Evolutionary conservation across 257 asterid genomes (phyloP).

Genomic region (Plantago major): DNA sequence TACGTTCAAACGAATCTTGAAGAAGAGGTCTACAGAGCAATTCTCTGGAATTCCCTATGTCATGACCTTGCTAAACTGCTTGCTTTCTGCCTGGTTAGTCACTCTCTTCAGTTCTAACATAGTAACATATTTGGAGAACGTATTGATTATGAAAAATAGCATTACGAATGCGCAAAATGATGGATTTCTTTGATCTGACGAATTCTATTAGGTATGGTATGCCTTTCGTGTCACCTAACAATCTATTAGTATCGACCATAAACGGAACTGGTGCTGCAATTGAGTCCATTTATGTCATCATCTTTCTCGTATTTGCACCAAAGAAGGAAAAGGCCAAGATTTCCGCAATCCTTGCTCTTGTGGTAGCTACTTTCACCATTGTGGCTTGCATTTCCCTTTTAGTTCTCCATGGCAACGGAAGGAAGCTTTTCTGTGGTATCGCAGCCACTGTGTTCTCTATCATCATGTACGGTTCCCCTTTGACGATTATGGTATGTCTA

Average conservation of each 20-base stretch:
- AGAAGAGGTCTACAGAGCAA: slow-evolving; percentile 55
- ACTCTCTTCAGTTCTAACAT: too few species aligned
- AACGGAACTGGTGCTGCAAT: slow-evolving; percentile 72
- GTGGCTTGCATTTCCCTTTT: slow-evolving; percentile 53
- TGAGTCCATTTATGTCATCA: slow-evolving; percentile 48
- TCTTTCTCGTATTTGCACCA: slow-evolving; percentile 52
- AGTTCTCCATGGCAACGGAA: slow-evolving; percentile 52
- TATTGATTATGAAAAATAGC: too few species aligned
- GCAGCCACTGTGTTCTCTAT: slow-evolving; percentile 79
- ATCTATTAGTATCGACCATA: slow-evolving; percentile 61
- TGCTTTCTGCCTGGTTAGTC: slow-evolving; percentile 70
- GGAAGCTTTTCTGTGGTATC: slow-evolving; percentile 66
- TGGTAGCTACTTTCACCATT: slow-evolving; percentile 38
- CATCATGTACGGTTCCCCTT: slow-evolving; percentile 80
- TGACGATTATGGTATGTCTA: slow-evolving; percentile 67
- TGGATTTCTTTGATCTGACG: slow-evolving; percentile 8
- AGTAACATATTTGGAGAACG: too few species aligned
- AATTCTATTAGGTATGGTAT: slow-evolving; percentile 65
- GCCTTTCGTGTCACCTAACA: slow-evolving; percentile 88
- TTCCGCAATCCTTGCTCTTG: slow-evolving; percentile 36
- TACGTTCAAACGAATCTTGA: slow-evolving; percentile 67
- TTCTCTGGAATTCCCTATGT: slow-evolving; percentile 84
- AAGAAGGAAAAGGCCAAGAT: slow-evolving; percentile 59
- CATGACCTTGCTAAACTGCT: slow-evolving; percentile 86
- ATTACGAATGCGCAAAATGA: background rate